phyloP scores from a whole-genome alignment of 2,329 filamentous ascomycete species.

The Arthrobotrys iridis region DNA sequence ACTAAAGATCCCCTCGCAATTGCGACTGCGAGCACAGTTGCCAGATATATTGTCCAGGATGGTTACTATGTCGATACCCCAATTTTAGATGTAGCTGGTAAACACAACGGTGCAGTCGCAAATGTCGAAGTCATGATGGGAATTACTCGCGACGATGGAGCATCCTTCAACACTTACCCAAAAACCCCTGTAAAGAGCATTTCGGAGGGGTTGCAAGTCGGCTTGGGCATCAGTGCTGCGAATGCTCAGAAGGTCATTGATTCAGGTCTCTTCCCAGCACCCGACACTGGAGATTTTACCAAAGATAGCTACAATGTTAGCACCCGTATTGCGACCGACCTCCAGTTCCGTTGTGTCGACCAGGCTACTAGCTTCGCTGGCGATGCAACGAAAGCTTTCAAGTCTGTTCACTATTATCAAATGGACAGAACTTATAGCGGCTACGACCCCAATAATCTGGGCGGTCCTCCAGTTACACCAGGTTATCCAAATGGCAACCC shows the following conservation, averaged over 20 bases:
- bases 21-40: slow-evolving; percentile 62
- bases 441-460: slow-evolving; percentile 67
- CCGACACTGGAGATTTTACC: slow-evolving; percentile 65
- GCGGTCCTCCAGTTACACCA: slow-evolving; percentile 63
- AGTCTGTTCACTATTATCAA: slow-evolving; percentile 69
- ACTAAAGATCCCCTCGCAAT: slow-evolving; percentile 64
- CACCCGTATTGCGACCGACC: slow-evolving; percentile 69
- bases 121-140: slow-evolving; percentile 70
- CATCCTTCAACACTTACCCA: slow-evolving; percentile 67
- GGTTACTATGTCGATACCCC: slow-evolving; percentile 68
- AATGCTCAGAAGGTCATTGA: slow-evolving; percentile 63
- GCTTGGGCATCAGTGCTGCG: slow-evolving; percentile 64
- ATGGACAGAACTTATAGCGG: slow-evolving; percentile 69
- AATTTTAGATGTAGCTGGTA: slow-evolving; percentile 60
- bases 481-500: slow-evolving; percentile 64
- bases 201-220: slow-evolving; percentile 63
- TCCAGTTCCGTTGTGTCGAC: slow-evolving; percentile 70
- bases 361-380: slow-evolving; percentile 69
- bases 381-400: slow-evolving; percentile 63
- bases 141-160: slow-evolving; percentile 67
- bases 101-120: slow-evolving; percentile 61
- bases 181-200: slow-evolving; percentile 63
- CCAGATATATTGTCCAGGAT: slow-evolving; percentile 70
- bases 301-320: slow-evolving; percentile 69
- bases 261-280: slow-evolving; percentile 66